phyloP scores from a whole-genome alignment of 106 monocot genomes.

The Narthecium ossifragum region DNA sequence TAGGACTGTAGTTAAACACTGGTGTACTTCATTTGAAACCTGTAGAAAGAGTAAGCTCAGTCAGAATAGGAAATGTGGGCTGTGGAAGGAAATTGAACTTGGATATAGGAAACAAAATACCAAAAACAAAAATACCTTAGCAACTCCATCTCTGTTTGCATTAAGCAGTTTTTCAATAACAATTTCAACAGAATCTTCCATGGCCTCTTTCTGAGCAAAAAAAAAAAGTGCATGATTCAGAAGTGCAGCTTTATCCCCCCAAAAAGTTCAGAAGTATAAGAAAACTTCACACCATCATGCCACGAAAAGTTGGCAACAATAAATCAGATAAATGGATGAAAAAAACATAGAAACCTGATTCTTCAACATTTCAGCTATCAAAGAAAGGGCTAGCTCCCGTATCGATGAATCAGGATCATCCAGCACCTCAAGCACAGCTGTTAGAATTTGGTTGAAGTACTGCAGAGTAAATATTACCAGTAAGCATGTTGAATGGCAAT shows the following conservation, averaged over 20 bases:
- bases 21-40: slow-evolving; percentile 87
- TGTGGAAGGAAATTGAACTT: not conserved
- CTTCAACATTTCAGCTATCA: slow-evolving; percentile 79
- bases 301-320: not conserved
- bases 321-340: too few relatives aligned
- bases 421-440: slow-evolving; percentile 81
- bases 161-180: slow-evolving; percentile 90
- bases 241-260: not conserved
- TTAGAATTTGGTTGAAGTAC: slow-evolving; percentile 99
- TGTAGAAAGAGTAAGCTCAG: slow-evolving; percentile 27
- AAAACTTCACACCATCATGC: not conserved
- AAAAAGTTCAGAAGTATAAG: not conserved
- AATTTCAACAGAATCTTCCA: slow-evolving; percentile 96
- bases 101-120: not conserved
- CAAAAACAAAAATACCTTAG: slow-evolving; percentile 46
- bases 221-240: not conserved
- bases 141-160: slow-evolving; percentile 55
- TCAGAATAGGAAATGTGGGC: not conserved
- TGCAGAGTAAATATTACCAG: slow-evolving; percentile 25
- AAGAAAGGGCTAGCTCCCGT: slow-evolving; percentile 77
- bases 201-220: slow-evolving; percentile 66
- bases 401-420: slow-evolving; percentile 74
- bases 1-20: slow-evolving; percentile 60
- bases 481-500: not conserved
- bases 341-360: slow-evolving; percentile 55